A percentile compares a stretch with the other conserved stretches of the same genome.
These are phyloP conservation scores for Erodium maritimum DNA, from an alignment of 345 rosid genomes.

Conservation along the genomic window DNA sequence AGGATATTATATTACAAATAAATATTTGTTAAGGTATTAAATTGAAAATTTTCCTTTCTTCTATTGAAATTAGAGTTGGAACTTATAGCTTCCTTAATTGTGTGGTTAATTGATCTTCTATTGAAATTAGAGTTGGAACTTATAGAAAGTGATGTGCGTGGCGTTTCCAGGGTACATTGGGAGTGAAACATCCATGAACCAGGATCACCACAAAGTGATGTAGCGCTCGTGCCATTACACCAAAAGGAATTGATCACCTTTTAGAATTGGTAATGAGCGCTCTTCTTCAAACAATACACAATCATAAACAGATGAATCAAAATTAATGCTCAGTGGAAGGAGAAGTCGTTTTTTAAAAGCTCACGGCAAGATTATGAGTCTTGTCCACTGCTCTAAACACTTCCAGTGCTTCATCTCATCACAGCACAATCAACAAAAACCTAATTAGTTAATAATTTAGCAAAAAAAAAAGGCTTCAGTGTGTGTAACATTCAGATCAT, in stretches of 20 bases:
- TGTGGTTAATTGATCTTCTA: too few relatives aligned
- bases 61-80: too few relatives aligned
- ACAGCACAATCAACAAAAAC: slow-evolving; percentile 22
- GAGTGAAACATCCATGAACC: slow-evolving; percentile 32
- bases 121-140: too few relatives aligned
- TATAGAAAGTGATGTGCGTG: slow-evolving; percentile 33
- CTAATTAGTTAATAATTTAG: too few relatives aligned
- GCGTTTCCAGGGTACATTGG: slow-evolving; percentile 76
- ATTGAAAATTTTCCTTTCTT: too few relatives aligned
- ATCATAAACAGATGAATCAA: too few relatives aligned
- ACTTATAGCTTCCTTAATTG: too few relatives aligned
- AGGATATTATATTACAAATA: too few relatives aligned
- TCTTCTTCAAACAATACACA: neutral
- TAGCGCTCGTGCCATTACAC: slow-evolving; percentile 93
- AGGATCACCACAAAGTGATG: slow-evolving; percentile 59
- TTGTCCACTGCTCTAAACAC: slow-evolving; percentile 66
- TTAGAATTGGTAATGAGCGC: slow-evolving; percentile 98
- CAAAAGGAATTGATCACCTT: slow-evolving; percentile 58
- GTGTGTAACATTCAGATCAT: slow-evolving; percentile 99
- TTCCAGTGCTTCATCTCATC: slow-evolving; percentile 54
- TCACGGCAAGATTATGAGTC: slow-evolving; percentile 62
- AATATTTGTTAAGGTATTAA: too few relatives aligned
- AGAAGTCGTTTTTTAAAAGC: slow-evolving; percentile 77
- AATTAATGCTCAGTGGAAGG: slow-evolving; percentile 99
- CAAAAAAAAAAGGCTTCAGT: slow-evolving; percentile 71